A percentile compares a stretch with the other conserved stretches of the same genome.
Conservation (phyloP, 192 early-diverging fungal species). For the Backusella luteola region DNA sequence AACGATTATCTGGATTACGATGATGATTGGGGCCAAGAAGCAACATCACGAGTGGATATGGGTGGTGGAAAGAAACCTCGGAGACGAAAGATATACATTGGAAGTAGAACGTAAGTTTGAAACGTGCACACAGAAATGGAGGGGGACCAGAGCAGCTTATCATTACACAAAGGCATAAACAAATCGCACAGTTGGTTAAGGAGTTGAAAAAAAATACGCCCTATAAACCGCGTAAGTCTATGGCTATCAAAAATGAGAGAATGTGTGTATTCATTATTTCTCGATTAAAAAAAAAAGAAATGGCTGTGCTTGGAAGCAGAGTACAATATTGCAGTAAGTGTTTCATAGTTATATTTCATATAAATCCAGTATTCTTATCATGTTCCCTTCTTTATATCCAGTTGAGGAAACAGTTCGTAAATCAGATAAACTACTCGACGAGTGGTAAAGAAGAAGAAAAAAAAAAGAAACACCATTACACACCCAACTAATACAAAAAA, state of each 20-base stretch:
- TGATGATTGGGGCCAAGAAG: not conserved
- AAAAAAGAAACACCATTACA: not conserved
- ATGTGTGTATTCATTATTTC: not conserved
- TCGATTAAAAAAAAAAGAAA: conserved; percentile 13
- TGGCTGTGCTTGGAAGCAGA: conserved; percentile 51
- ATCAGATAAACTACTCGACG: not conserved
- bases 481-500: not conserved
- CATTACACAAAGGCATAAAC: conserved; percentile 41
- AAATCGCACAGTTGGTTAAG: conserved; percentile 52
- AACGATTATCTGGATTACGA: not conserved
- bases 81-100: conserved; percentile 5
- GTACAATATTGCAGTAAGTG: conserved; percentile 46
- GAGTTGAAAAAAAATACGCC: conserved; percentile 56
- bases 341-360: not conserved
- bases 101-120: conserved; percentile 42
- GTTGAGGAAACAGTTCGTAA: not conserved
- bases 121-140: not conserved
- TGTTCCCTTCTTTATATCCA: not conserved
- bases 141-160: too few relatives aligned
- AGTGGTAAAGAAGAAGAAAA: not conserved
- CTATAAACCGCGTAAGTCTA: conserved; percentile 41
- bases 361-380: conserved; percentile 17
- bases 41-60: not conserved
- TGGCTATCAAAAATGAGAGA: not conserved
- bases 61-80: too few relatives aligned